Evolutionary conservation across 306 rosid genomes (phyloP), one percentile per base, ranked within the genome.

Genomic region (Glycine tomentella): DNA sequence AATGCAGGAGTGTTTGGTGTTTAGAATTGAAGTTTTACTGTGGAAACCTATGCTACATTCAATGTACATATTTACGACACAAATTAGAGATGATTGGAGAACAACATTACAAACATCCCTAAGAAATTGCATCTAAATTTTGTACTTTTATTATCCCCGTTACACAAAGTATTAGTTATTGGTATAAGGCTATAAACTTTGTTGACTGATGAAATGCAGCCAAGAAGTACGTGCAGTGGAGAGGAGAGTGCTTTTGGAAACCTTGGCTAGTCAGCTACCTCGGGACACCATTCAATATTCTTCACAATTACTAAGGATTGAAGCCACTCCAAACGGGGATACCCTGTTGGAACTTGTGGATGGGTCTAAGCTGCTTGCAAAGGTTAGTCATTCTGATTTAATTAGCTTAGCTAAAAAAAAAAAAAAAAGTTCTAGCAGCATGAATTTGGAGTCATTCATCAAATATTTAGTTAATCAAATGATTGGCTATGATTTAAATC

Each of bases 161-260:
- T 25, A 25, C 31, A 25, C 31, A 25, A 25, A 25, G 31, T 25
- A 25, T 36, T 36, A 3, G 11, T 64, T 6, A 64, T 64, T 64
- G 7, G 3, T 38, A 14, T 65, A 4, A 46, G 56, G 38, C 15
- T 5, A 17, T 9, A 55, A 20, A 25, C 31, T 25, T 25, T 42
- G 17, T 11, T 50, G 12, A 10, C n/a, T 50, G n/a, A n/a, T 74
- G 51, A 64, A 69, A 59, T 69, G 78, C 91, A 92, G 98, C 86
- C 98, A 94, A 87, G 98, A 94, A 87, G 90, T 94, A 14, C 97
- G 97, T 1, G 93, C 93, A 1, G 97, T 94, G 80, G 98, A 94
- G 83, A 92, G 97, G 78, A 86, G 90, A 84, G 90, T 91, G 31
- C 90, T 94, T 61, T 78, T 94, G 73, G 97, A 92, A 89, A 92